A percentile compares a stretch with the other conserved stretches of the same genome.
These are phyloP conservation scores for Staphylotrichum longicolle DNA, from an alignment of 495 filamentous ascomycete genomes.

Conservation along the genomic window DNA sequence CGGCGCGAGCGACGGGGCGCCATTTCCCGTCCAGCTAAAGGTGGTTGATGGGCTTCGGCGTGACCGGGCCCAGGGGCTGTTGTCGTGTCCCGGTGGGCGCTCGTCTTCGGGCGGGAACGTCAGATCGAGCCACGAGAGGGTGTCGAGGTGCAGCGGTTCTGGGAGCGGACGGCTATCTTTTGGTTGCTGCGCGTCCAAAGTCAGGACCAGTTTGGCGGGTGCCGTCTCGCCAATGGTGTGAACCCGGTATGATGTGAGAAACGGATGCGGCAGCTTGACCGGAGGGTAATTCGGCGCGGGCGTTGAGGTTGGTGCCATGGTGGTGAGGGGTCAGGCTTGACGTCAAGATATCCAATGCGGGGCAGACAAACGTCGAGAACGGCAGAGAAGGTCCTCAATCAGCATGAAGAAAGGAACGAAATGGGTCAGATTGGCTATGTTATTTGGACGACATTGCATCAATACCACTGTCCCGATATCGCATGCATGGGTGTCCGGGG, in stretches of 20 bases:
- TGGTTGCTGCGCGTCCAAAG: slow-evolving; percentile 21
- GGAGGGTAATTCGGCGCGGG: slow-evolving; percentile 18
- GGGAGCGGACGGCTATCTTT: slow-evolving; percentile 19
- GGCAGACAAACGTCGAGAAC: background rate
- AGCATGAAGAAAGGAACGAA: too few relatives aligned
- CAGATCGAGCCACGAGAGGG: slow-evolving; percentile 38
- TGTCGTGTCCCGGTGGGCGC: slow-evolving; percentile 39
- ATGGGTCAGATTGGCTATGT: too few relatives aligned
- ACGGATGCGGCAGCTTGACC: slow-evolving; percentile 41
- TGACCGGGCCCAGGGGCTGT: slow-evolving; percentile 44
- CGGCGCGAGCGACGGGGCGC: slow-evolving; percentile 50
- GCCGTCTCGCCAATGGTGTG: slow-evolving; percentile 20
- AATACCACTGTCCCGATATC: slow-evolving; percentile 1
- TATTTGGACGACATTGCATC: too few relatives aligned
- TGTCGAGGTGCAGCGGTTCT: slow-evolving; percentile 35
- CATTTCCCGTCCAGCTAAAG: slow-evolving; percentile 33
- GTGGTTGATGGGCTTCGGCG: slow-evolving; percentile 38
- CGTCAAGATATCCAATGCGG: background rate
- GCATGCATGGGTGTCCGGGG: slow-evolving; percentile 1
- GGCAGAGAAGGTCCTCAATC: background rate
- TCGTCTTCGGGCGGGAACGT: slow-evolving; percentile 33
- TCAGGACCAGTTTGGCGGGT: slow-evolving; percentile 24
- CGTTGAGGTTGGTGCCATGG: slow-evolving; percentile 4
- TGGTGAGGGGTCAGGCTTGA: background rate
- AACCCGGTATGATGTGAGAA: slow-evolving; percentile 38